Evolutionary conservation across 805 yeast species (phyloP).

Genomic region (Candida sonorensis): DNA sequence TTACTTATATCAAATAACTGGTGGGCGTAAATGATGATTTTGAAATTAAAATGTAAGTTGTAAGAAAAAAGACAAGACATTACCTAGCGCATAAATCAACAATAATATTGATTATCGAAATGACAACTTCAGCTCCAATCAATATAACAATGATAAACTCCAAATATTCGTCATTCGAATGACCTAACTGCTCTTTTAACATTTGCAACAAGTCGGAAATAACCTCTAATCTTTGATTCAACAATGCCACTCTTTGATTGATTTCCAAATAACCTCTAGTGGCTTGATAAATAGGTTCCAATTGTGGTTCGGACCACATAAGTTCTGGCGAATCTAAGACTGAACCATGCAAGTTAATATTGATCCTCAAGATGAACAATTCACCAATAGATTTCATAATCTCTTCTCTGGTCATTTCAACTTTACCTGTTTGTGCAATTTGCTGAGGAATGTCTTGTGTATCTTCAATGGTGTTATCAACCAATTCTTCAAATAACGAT

Average conservation of each 20-base stretch:
- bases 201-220: conserved; percentile 88
- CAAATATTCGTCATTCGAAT: conserved; percentile 85
- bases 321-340: conserved; percentile 94
- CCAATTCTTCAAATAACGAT: conserved; percentile 90
- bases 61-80: conserved; percentile 1
- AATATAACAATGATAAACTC: conserved; percentile 86
- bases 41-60: too few species aligned
- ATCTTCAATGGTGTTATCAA: conserved; percentile 94
- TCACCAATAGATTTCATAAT: conserved; percentile 98
- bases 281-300: conserved; percentile 96
- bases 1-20: too few species aligned
- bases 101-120: conserved; percentile 75
- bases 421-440: conserved; percentile 91
- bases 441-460: conserved; percentile 97
- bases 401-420: conserved; percentile 87
- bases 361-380: conserved; percentile 77
- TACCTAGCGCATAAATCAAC: conserved; percentile 25
- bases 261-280: conserved; percentile 93
- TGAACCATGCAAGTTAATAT: conserved; percentile 77
- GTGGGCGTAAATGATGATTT: too few species aligned
- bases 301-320: conserved; percentile 98
- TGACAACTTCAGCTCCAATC: conserved; percentile 87
- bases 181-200: conserved; percentile 96
- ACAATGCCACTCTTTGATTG: conserved; percentile 82
- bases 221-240: conserved; percentile 90